Percentiles rank a stretch among this genome's conserved stretches.
Conservation (phyloP, 495 filamentous ascomycete genomes). For the Penicillium flavigenum region DNA sequence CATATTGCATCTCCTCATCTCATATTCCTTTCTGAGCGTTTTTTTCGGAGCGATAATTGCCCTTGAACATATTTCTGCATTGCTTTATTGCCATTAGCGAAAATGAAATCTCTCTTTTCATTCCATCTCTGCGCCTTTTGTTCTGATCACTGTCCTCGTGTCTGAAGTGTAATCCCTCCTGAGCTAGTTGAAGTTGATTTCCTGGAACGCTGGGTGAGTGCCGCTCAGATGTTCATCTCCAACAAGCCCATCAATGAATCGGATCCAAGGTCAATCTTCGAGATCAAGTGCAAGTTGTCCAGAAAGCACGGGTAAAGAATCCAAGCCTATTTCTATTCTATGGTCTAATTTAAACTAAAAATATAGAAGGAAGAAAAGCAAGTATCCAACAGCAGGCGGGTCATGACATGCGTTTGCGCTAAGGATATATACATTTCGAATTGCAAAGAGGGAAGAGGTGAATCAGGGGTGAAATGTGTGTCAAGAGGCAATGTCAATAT, state of each 20-base stretch:
- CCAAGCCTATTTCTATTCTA: neutral
- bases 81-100: neutral
- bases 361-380: neutral
- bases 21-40: neutral
- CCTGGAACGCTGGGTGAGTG: neutral
- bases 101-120: neutral
- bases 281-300: neutral
- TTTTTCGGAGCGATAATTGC: neutral
- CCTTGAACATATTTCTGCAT: constrained; percentile 1
- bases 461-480: constrained; percentile 1
- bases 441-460: constrained; percentile 1
- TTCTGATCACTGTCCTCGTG: neutral
- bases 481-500: constrained; percentile 1
- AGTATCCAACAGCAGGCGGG: neutral
- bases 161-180: neutral
- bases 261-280: neutral
- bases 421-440: constrained; percentile 26
- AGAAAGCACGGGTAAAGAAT: neutral
- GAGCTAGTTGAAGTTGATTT: neutral
- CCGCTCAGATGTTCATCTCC: neutral
- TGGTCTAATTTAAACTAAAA: neutral
- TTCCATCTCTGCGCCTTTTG: neutral
- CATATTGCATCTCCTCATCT: neutral
- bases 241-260: neutral
- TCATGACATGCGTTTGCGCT: constrained; percentile 26